These are phyloP conservation scores for Venturia pyrina DNA, from an alignment of 2,329 filamentous ascomycete genomes.

Conservation along the genomic window DNA sequence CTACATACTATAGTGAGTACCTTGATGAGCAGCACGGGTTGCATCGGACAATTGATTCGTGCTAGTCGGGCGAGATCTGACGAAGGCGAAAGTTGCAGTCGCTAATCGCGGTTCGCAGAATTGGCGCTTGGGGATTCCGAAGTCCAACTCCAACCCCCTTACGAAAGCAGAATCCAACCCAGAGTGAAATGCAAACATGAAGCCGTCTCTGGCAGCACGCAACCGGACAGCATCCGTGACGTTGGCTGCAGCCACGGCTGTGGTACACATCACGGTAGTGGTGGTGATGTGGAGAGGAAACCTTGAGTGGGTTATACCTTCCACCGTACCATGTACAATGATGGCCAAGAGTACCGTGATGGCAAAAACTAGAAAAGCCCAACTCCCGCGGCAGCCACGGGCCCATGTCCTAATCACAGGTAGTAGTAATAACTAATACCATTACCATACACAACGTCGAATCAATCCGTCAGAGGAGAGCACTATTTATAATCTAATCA, in stretches of 20 bases:
- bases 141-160: background rate
- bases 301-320: no score
- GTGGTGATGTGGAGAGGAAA: background rate
- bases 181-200: background rate
- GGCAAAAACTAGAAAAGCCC: background rate
- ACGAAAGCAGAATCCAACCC: background rate
- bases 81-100: no score
- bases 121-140: background rate
- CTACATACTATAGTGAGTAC: no score
- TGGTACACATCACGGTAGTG: background rate
- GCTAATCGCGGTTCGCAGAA: background rate
- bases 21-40: background rate
- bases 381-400: background rate
- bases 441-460: background rate
- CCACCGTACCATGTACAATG: background rate
- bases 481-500: background rate
- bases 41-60: background rate
- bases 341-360: background rate
- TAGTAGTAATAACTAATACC: background rate
- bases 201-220: background rate
- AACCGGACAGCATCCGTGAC: background rate
- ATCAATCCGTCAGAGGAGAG: background rate
- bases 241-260: background rate
- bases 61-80: background rate
- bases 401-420: no score